phyloP scores from a whole-genome alignment of 1,139 yeast species.

The Geotrichum klebahnii region DNA sequence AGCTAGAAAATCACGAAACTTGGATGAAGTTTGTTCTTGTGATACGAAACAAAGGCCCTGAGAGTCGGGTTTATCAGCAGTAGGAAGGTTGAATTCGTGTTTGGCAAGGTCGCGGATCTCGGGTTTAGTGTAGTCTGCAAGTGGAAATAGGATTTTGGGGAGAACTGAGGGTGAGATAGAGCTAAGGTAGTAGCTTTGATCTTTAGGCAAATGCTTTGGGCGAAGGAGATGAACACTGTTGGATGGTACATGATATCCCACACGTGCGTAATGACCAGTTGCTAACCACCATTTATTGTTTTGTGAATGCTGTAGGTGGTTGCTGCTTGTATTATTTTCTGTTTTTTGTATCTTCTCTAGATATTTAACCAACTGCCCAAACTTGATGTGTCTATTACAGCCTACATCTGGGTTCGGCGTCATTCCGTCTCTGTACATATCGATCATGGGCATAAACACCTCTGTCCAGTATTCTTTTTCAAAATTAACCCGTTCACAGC shows the following conservation, averaged over 20 bases:
- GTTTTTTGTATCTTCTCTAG: slow-evolving; percentile 40
- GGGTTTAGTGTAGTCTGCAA: slow-evolving; percentile 73
- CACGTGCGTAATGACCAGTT: slow-evolving; percentile 86
- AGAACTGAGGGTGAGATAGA: slow-evolving; percentile 53
- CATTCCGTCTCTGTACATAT: slow-evolving; percentile 59
- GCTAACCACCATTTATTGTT: slow-evolving; percentile 72
- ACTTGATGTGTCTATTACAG: slow-evolving; percentile 80
- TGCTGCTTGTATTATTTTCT: slow-evolving; percentile 23
- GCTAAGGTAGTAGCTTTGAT: slow-evolving; percentile 86
- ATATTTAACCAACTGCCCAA: slow-evolving; percentile 67
- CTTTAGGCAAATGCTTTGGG: slow-evolving; percentile 61
- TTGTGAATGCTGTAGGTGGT: slow-evolving; percentile 14
- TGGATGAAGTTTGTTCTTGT: slow-evolving; percentile 48
- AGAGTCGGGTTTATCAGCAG: slow-evolving; percentile 81
- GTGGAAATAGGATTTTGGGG: slow-evolving; percentile 61
- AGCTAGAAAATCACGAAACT: slow-evolving; percentile 68
- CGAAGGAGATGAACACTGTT: slow-evolving; percentile 51
- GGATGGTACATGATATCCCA: slow-evolving; percentile 41
- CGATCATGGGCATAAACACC: slow-evolving; percentile 89
- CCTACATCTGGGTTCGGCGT: slow-evolving; percentile 96
- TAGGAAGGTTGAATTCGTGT: slow-evolving; percentile 47
- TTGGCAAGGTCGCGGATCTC: slow-evolving; percentile 65
- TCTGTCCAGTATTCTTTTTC: slow-evolving; percentile 89
- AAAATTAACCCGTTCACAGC: slow-evolving; percentile 73
- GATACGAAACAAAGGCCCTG: slow-evolving; percentile 93